phyloP scores from a whole-genome alignment of 805 yeast genomes.

The Tetrapisispora nanseiensis region DNA sequence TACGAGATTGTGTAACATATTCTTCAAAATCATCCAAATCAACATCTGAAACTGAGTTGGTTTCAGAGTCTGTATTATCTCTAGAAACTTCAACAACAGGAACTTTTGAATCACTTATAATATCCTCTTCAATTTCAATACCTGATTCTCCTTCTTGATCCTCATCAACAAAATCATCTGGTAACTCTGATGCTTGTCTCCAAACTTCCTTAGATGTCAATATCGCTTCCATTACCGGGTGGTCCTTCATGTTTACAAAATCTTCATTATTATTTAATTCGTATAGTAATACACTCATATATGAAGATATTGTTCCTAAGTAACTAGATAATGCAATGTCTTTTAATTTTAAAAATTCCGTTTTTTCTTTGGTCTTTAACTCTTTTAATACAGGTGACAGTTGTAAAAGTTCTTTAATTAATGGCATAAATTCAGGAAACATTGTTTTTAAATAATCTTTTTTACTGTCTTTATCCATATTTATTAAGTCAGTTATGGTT shows the following conservation, averaged over 20 bases:
- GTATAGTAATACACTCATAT: slow-evolving; percentile 63
- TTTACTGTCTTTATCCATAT: slow-evolving; percentile 46
- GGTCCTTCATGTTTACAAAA: slow-evolving; percentile 64
- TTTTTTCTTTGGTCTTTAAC: slow-evolving; percentile 23
- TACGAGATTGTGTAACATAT: slow-evolving; percentile 45
- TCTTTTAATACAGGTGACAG: slow-evolving; percentile 36
- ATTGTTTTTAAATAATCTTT: slow-evolving; percentile 44
- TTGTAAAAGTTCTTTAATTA: slow-evolving; percentile 48
- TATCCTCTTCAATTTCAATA: slow-evolving; percentile 12
- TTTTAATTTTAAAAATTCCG: slow-evolving; percentile 41
- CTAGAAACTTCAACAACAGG: slow-evolving; percentile 20
- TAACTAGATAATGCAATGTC: slow-evolving; percentile 67
- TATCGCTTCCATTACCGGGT: slow-evolving; percentile 81
- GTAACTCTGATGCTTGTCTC: slow-evolving; percentile 66
- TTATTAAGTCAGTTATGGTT: slow-evolving; percentile 35
- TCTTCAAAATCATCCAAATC: slow-evolving; percentile 37
- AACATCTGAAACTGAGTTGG: too few relatives aligned
- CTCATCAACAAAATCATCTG: slow-evolving; percentile 22
- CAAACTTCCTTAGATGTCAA: slow-evolving; percentile 77
- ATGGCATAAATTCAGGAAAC: slow-evolving; percentile 79
- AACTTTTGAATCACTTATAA: slow-evolving; percentile 8
- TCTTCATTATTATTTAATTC: slow-evolving; percentile 44
- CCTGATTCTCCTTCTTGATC: slow-evolving; percentile 20
- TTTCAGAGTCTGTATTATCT: too few relatives aligned
- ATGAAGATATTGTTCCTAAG: slow-evolving; percentile 66